Percentiles rank a stretch among this genome's conserved stretches.
phyloP scores from a whole-genome alignment of 768 basidiomycete genomes.

The Hericium alpestre region DNA sequence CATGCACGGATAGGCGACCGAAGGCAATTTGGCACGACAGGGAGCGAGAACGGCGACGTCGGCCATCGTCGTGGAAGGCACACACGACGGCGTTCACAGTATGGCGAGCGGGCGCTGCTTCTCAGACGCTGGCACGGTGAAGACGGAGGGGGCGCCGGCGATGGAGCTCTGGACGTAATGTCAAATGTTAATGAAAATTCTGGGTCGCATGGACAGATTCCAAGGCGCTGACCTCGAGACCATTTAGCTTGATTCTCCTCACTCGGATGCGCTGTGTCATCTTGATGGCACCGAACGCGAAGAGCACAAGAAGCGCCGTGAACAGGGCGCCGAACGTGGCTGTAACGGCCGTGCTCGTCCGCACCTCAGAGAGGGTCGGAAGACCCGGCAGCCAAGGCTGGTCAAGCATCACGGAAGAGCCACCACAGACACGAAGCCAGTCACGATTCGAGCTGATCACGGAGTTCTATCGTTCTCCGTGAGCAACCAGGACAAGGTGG shows the following conservation, averaged over 20 bases:
- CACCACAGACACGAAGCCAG: conserved; percentile 33
- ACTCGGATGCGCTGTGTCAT: conserved; percentile 9
- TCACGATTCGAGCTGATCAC: conserved; percentile 34
- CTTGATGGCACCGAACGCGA: conserved; percentile 4
- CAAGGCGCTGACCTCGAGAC: background rate
- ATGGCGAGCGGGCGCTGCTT: background rate
- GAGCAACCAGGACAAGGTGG: background rate
- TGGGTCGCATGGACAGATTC: background rate
- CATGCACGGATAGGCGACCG: too few species aligned
- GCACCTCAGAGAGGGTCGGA: conserved; percentile 2
- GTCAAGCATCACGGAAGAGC: conserved; percentile 1
- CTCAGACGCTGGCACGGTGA: background rate
- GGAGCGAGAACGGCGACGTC: background rate
- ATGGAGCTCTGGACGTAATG: background rate
- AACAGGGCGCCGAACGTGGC: conserved; percentile 11
- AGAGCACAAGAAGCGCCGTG: conserved; percentile 10
- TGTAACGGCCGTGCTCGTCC: conserved; percentile 3
- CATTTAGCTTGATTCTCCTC: background rate
- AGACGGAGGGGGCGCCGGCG: background rate
- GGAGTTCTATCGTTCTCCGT: conserved; percentile 24
- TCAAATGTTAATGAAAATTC: background rate
- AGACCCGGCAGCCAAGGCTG: conserved; percentile 3
- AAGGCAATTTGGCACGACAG: too few species aligned
- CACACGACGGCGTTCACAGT: background rate
- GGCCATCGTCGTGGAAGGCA: background rate